Evolutionary conservation across 2,329 filamentous ascomycete genomes (phyloP).

Genomic region (Fusarium globosum): DNA sequence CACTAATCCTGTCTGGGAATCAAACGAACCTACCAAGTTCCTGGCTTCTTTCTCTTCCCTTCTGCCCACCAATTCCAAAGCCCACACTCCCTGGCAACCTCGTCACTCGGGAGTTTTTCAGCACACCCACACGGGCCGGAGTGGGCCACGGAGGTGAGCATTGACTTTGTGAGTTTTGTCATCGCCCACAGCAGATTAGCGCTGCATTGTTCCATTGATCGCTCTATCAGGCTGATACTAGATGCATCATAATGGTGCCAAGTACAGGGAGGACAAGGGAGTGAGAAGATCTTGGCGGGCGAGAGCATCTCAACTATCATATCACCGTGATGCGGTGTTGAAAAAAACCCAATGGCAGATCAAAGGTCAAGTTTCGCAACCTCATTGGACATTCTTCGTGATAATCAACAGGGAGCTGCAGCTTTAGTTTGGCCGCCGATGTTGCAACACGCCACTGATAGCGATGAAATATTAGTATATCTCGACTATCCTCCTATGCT

Average conservation of each 20-base stretch:
- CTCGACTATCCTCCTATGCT: background rate
- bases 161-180: constrained; percentile 8
- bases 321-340: background rate
- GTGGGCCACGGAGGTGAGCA: constrained; percentile 25
- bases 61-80: background rate
- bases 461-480: background rate
- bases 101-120: constrained; percentile 36
- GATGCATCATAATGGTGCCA: background rate
- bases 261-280: background rate
- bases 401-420: background rate
- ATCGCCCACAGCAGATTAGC: background rate
- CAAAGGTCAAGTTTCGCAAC: constrained; percentile 1
- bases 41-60: constrained; percentile 26
- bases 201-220: constrained; percentile 11
- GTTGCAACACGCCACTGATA: background rate
- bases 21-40: constrained; percentile 26
- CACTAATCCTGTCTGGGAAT: constrained; percentile 28
- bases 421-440: background rate
- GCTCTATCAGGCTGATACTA: background rate
- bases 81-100: constrained; percentile 23
- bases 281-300: background rate
- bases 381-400: constrained; percentile 19
- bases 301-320: background rate
- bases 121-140: constrained; percentile 31
- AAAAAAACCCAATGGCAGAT: constrained; percentile 15